Evolutionary conservation across 1,284 basidiomycete species (phyloP).

Genomic region (Tetrapyrgos nigripes): DNA sequence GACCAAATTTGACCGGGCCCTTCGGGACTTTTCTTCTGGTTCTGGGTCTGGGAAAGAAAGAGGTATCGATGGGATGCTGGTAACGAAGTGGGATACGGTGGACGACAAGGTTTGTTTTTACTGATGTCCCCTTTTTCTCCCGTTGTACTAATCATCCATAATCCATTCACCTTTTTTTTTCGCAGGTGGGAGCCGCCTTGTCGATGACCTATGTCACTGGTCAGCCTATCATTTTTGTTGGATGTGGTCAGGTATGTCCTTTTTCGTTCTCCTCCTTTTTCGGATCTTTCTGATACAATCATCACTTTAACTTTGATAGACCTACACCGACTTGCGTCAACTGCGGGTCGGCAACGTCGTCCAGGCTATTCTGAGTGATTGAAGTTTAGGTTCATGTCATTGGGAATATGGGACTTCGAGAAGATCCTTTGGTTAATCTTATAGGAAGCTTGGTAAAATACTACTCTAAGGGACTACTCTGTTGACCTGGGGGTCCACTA

Average conservation of each 20-base stretch:
- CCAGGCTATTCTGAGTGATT: slow-evolving; percentile 85
- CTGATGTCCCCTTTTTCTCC: not conserved
- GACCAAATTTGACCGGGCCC: slow-evolving; percentile 90
- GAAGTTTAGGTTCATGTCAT: too few species aligned
- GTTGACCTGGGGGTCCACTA: too few species aligned
- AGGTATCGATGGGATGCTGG: slow-evolving; percentile 95
- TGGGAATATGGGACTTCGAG: too few species aligned
- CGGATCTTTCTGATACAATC: slow-evolving; percentile 11
- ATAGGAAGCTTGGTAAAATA: too few species aligned
- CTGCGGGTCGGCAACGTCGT: slow-evolving; percentile 93
- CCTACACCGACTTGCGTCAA: slow-evolving; percentile 93
- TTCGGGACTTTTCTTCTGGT: slow-evolving; percentile 86
- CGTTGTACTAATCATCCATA: not conserved
- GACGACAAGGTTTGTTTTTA: slow-evolving; percentile 76
- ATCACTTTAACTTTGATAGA: slow-evolving; percentile 54
- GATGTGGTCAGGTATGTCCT: slow-evolving; percentile 92
- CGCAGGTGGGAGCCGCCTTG: slow-evolving; percentile 90
- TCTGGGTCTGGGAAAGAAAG: slow-evolving; percentile 73
- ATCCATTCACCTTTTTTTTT: slow-evolving; percentile 17
- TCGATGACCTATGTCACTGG: slow-evolving; percentile 98
- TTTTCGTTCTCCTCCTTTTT: slow-evolving; percentile 16
- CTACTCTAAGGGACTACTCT: too few species aligned
- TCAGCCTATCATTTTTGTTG: slow-evolving; percentile 95
- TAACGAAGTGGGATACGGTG: slow-evolving; percentile 98
- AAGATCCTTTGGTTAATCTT: too few species aligned